Percentiles rank a stretch among this genome's conserved stretches.
Conservation (phyloP, 495 filamentous ascomycete genomes). For the Lasiosphaeriaceae sp. region DNA sequence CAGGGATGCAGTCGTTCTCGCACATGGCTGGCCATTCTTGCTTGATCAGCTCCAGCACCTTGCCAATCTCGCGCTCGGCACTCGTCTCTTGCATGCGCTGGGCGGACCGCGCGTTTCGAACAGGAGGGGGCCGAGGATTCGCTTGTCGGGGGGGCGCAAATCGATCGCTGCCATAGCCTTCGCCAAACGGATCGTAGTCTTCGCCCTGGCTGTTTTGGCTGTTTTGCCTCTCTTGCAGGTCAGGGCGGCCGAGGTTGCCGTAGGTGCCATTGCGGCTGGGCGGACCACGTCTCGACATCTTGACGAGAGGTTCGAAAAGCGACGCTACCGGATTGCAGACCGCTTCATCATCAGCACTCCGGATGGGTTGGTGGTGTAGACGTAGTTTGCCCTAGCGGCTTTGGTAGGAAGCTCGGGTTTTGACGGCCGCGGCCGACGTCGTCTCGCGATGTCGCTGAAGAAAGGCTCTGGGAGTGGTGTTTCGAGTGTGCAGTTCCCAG, state of each 20-base stretch:
- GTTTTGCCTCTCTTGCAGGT: background rate
- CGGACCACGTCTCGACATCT: slow-evolving; percentile 41
- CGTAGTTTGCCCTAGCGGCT: background rate
- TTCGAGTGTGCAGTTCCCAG: too few relatives aligned
- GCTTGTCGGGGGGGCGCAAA: slow-evolving; percentile 26
- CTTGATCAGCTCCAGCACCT: slow-evolving; percentile 63
- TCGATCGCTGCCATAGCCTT: slow-evolving; percentile 41
- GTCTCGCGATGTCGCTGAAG: too few relatives aligned
- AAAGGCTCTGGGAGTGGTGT: too few relatives aligned
- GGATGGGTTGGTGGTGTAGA: background rate
- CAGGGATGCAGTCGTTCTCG: slow-evolving; percentile 79
- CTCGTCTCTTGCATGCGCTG: slow-evolving; percentile 35
- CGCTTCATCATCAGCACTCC: slow-evolving; percentile 17
- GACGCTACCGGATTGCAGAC: slow-evolving; percentile 16
- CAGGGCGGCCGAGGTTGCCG: slow-evolving; percentile 21
- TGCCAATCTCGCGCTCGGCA: slow-evolving; percentile 44
- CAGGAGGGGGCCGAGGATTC: slow-evolving; percentile 22
- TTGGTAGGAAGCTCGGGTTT: background rate
- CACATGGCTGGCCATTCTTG: slow-evolving; percentile 90
- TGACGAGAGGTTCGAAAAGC: slow-evolving; percentile 1
- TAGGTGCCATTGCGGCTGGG: slow-evolving; percentile 39
- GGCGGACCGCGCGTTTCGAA: slow-evolving; percentile 26
- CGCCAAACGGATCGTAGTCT: slow-evolving; percentile 45
- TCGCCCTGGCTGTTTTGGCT: slow-evolving; percentile 19
- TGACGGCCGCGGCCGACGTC: too few relatives aligned